These are phyloP conservation scores for Saccharomyces hybrid DNA, from an alignment of 1,139 yeast genomes.

Conservation along the genomic window DNA sequence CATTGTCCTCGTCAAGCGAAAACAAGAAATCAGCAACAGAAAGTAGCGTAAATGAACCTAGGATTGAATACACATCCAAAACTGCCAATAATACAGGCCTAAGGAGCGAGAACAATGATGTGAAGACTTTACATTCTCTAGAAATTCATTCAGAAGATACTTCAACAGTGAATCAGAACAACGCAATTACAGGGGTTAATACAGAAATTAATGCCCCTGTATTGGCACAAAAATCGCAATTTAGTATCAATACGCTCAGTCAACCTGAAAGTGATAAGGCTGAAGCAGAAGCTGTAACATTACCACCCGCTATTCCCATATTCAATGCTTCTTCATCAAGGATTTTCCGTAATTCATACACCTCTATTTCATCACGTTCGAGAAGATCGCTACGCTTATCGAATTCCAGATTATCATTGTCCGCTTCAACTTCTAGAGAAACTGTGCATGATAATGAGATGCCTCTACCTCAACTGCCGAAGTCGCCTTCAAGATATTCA, in stretches of 20 bases:
- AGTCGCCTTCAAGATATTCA: neutral
- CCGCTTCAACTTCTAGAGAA: slow-evolving; percentile 8
- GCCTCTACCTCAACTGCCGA: neutral
- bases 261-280: slow-evolving; percentile 6
- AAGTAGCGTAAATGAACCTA: neutral
- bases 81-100: neutral
- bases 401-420: slow-evolving; percentile 4
- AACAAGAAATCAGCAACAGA: slow-evolving; percentile 11
- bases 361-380: neutral
- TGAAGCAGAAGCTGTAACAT: slow-evolving; percentile 3
- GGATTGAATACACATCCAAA: neutral
- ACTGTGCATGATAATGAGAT: slow-evolving; percentile 5
- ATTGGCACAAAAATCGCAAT: slow-evolving; percentile 27
- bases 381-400: neutral
- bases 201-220: slow-evolving; percentile 22
- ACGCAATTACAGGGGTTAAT: neutral
- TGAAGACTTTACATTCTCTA: neutral
- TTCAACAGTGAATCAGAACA: neutral
- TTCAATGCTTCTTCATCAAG: slow-evolving; percentile 27
- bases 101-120: neutral
- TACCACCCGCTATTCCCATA: slow-evolving; percentile 16
- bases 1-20: slow-evolving; percentile 6
- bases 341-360: slow-evolving; percentile 16
- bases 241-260: slow-evolving; percentile 22
- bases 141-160: neutral